Evolutionary conservation across 108 stramenopile genomes (phyloP).

Genomic region (Cyclotella kingstonii): DNA sequence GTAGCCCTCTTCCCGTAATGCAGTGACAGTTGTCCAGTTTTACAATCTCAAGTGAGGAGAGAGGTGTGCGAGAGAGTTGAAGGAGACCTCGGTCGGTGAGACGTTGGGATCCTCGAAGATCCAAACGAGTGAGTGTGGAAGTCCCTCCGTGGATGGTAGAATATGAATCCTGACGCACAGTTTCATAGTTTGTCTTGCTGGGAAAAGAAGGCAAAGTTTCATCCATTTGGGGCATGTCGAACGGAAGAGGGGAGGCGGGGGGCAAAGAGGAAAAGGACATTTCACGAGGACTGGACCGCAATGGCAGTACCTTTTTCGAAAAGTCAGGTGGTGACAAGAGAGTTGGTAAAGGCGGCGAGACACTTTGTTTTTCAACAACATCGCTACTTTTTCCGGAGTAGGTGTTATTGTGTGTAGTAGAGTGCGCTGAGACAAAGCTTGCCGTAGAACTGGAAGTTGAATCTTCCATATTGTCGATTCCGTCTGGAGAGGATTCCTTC

Average conservation of each 20-base stretch:
- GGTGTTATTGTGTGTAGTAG: background rate
- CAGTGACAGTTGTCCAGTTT: constrained; percentile 76
- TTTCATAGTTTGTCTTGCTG: constrained; percentile 2
- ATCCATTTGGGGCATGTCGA: background rate
- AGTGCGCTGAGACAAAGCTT: constrained; percentile 52
- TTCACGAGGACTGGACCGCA: constrained; percentile 3
- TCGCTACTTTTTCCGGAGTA: constrained; percentile 10
- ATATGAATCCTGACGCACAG: constrained; percentile 1
- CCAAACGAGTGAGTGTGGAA: too few relatives aligned
- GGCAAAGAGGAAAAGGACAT: background rate
- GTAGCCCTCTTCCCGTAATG: constrained; percentile 58
- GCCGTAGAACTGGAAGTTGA: constrained; percentile 30
- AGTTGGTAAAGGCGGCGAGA: constrained; percentile 31
- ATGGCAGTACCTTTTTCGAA: constrained; percentile 15
- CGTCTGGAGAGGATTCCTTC: constrained; percentile 26
- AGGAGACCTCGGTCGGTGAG: constrained; percentile 74
- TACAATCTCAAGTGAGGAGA: constrained; percentile 62
- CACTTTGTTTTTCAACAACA: background rate
- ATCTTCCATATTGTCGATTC: constrained; percentile 7
- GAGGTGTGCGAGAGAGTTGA: constrained; percentile 50
- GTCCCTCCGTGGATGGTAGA: too few relatives aligned
- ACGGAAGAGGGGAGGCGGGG: constrained; percentile 11
- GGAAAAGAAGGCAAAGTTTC: constrained; percentile 4
- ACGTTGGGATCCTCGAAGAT: constrained; percentile 71
- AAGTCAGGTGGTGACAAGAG: constrained; percentile 37